Evolutionary conservation across 352 stramenopile species (phyloP), one percentile per base, ranked within the genome.

Genomic region (Pythium sp.): DNA sequence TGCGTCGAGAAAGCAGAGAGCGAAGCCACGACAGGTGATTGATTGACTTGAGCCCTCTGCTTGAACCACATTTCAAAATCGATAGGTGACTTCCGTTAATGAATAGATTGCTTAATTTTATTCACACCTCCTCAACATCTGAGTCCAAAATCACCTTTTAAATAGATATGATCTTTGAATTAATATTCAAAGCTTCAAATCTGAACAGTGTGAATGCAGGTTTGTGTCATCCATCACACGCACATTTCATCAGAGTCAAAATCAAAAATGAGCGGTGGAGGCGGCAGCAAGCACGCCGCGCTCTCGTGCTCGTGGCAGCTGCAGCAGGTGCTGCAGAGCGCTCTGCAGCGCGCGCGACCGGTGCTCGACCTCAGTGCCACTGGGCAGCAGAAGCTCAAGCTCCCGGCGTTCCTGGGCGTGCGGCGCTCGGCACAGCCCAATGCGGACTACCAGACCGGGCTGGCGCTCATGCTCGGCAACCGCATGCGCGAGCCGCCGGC

Each of bases 361-460:
- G 67, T 69, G 3, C 30, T 89, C 14, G 67, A 72, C 20, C 58
- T 75, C 20, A 71, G 64, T n/a, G 15, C 51, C 5, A 30, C 38
- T 5, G 51, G 60, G 2, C 54, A 63, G 49, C 62, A 64, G 43
- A 55, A 73, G 61, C 36, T 73, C 12, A 69, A 75, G 11, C 59
- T 85, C 18, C 78, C 80, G 53, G 62, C 76, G 46, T 72, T 74
- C 18, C 67, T 93, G 32, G 86, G 83, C 8, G 76, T 95, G 51
- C 83, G 87, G 4, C 87, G 87, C 53, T 92, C 85, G 46, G 68
- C 76, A 62, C 85, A 93, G 69, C 69, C 28, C 1, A 79, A 75
- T 32, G 80, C 78, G 18, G 87, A 95, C 77, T 95, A 93, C 74
- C 87, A 95, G 72, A 91, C 84, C 26, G 89, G 82, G 61, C 54